Percentiles rank a stretch among this genome's conserved stretches.
These are phyloP conservation scores for Quercus wislizeni DNA, from an alignment of 306 rosid genomes.

Conservation along the genomic window DNA sequence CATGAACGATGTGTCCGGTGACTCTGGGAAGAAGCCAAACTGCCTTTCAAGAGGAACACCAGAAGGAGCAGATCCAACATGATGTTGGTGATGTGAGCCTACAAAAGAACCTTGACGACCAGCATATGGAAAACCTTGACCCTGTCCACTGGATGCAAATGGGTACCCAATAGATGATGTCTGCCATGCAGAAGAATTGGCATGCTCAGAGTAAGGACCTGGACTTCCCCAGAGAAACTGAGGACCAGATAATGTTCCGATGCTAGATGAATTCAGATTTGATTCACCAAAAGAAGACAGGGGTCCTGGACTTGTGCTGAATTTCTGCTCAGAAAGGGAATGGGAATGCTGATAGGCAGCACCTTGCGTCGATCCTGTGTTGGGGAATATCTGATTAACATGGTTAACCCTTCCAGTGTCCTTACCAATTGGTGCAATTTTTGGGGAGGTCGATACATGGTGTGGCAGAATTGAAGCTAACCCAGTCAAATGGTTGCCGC, in stretches of 20 bases:
- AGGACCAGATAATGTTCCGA: constrained; percentile 84
- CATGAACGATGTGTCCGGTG: constrained; percentile 75
- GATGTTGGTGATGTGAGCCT: constrained; percentile 65
- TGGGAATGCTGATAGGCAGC: constrained; percentile 55
- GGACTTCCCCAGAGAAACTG: constrained; percentile 99
- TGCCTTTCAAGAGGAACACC: constrained; percentile 73
- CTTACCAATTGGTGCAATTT: constrained; percentile 89
- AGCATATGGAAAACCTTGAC: constrained; percentile 61
- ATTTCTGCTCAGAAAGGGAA: constrained; percentile 68
- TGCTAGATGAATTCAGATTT: constrained; percentile 54
- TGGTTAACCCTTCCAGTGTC: constrained; percentile 66
- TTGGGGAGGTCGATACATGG: constrained; percentile 59
- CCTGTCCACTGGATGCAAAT: constrained; percentile 64
- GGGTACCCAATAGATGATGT: constrained; percentile 60
- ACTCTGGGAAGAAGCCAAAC: constrained; percentile 74
- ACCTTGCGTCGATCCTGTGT: constrained; percentile 51
- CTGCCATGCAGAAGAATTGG: constrained; percentile 71
- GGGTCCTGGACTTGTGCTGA: constrained; percentile 62
- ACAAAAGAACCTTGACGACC: constrained; percentile 53
- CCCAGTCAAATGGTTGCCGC: constrained; percentile 68
- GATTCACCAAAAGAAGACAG: constrained; percentile 53
- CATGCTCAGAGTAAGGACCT: constrained; percentile 56
- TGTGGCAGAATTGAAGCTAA: constrained; percentile 81
- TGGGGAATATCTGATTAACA: constrained; percentile 44
- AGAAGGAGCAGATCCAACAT: constrained; percentile 93